Evolutionary conservation across 1,284 basidiomycete species (phyloP).

Genomic region (Ustanciosporium gigantosporum): DNA sequence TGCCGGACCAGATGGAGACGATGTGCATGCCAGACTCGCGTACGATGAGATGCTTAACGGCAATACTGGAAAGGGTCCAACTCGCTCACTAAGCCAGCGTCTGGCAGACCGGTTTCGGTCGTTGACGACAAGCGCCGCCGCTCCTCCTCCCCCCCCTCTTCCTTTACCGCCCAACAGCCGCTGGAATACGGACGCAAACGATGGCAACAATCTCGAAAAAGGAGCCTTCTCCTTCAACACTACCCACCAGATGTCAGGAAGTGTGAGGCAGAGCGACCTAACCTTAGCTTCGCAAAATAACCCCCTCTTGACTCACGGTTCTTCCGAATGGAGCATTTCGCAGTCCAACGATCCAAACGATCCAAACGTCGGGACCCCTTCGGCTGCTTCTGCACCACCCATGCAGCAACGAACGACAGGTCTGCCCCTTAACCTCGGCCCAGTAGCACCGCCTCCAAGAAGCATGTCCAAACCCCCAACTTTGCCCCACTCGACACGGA

Average conservation of each 20-base stretch:
- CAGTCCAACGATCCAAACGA: background rate
- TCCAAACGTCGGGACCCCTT: background rate
- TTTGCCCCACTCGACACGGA: no score
- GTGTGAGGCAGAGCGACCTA: no score
- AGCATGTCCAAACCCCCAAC: no score
- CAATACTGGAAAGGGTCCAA: background rate
- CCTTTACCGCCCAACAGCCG: background rate
- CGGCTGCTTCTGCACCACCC: background rate
- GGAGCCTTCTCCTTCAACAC: slow-evolving; percentile 21
- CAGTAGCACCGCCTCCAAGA: no score
- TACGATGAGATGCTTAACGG: background rate
- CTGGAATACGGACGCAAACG: no score
- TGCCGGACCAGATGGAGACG: slow-evolving; percentile 18
- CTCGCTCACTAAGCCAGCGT: slow-evolving; percentile 28
- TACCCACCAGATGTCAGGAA: slow-evolving; percentile 3
- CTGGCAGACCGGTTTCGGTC: slow-evolving; percentile 17
- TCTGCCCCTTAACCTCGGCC: no score
- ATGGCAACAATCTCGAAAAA: no score
- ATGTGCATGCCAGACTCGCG: no score
- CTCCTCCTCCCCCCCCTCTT: background rate
- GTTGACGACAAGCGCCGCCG: slow-evolving; percentile 1
- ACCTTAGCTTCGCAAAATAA: no score
- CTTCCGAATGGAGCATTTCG: slow-evolving; percentile 13
- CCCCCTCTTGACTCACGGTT: slow-evolving; percentile 5
- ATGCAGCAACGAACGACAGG: background rate